Evolutionary conservation across 495 filamentous ascomycete species (phyloP), one percentile per base, ranked within the genome.

Genomic region (Penicillium maclennaniae): DNA sequence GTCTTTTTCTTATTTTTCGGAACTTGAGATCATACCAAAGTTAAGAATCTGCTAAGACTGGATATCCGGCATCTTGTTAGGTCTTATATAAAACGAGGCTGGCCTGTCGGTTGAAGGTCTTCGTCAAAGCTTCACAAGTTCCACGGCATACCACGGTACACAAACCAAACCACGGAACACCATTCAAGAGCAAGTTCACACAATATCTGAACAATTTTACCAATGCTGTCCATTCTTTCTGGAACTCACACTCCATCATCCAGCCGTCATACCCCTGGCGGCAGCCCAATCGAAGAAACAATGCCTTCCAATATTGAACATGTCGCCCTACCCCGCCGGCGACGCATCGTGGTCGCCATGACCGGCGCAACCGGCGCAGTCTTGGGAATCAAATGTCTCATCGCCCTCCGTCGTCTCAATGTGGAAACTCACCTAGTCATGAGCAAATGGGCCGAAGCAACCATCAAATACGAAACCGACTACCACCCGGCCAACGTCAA

Each of bases 391-490:
- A 72, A 65, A 37, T 34, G 65, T 0, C 65, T 76, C 20, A 55
- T 66, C 5, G 66, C 66, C 8, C 65, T 23, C 23, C 23, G 23
- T 5, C 23, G 23, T 5, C 23, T 23, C 2, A 23, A 23, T 5
- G 23, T 23, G 23, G 23, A 23, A 23, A 23, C 23, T 23, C 23
- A 23, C 23, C 23, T 23, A 5, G 23, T 23, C 2, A 23, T 23
- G 23, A 23, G 23, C 5, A 23, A 23, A 23, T 76, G 2, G 72
- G 73, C 69, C 21, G 62, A 66, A 45, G 62, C 66, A 10, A 75
- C 73, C 0, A 70, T 73, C 52, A 69, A 71, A 54, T 71, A 75
- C 56, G 72, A 75, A 54, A 71, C 68, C 4, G 69, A 70, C 45
- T 71, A 66, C 41, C 58, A 65, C 26, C 59, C 66, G 0, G 68